Conservation (phyloP, 2,329 filamentous ascomycete genomes). For the Aspergillus alliaceus region DNA sequence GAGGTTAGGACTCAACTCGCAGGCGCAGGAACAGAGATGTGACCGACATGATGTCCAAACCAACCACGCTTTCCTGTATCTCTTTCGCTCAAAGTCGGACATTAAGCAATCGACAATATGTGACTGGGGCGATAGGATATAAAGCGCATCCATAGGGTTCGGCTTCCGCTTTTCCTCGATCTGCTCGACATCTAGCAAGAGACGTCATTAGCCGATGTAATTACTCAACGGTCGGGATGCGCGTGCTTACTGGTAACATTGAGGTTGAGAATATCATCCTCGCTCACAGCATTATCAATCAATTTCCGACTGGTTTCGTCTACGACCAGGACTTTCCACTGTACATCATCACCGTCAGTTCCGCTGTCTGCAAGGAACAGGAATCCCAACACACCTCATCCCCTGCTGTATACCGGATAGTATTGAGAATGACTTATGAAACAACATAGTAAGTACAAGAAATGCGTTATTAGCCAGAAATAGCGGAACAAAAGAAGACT, state of each 20-base stretch:
- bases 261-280: slow-evolving; percentile 95
- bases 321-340: slow-evolving; percentile 97
- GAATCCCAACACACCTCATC: slow-evolving; percentile 64
- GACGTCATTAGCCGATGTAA: slow-evolving; percentile 13
- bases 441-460: not conserved
- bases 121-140: slow-evolving; percentile 79
- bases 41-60: slow-evolving; percentile 75
- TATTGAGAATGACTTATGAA: slow-evolving; percentile 65
- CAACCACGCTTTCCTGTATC: slow-evolving; percentile 76
- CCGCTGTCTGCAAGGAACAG: slow-evolving; percentile 24
- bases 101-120: slow-evolving; percentile 93
- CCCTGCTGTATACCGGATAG: slow-evolving; percentile 74
- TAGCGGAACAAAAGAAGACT: slow-evolving; percentile 25
- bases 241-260: slow-evolving; percentile 81
- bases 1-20: slow-evolving; percentile 21
- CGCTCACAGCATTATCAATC: slow-evolving; percentile 84
- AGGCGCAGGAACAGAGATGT: slow-evolving; percentile 11
- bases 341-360: slow-evolving; percentile 27
- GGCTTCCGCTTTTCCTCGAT: slow-evolving; percentile 82
- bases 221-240: not conserved
- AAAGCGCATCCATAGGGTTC: slow-evolving; percentile 93
- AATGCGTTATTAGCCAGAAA: too few relatives aligned
- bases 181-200: slow-evolving; percentile 75
- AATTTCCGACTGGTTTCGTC: slow-evolving; percentile 82
- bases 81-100: slow-evolving; percentile 81